Evolutionary conservation across 768 basidiomycete species (phyloP).

Genomic region (Russula lepida): DNA sequence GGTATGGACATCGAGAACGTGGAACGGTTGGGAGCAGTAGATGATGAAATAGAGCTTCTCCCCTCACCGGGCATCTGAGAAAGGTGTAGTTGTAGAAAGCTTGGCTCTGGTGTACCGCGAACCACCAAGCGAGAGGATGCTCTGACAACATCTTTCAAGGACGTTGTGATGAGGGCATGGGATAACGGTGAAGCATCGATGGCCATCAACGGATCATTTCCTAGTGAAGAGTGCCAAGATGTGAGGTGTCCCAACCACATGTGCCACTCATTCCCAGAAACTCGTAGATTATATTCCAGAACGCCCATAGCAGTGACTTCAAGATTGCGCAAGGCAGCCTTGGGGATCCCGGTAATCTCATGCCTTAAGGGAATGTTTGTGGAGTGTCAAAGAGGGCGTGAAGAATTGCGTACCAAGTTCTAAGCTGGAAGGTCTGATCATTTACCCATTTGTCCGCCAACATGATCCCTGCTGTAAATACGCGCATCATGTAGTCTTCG

Average conservation of each 20-base stretch:
- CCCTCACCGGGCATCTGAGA: constrained; percentile 4
- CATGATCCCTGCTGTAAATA: constrained; percentile 31
- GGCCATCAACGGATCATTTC: constrained; percentile 7
- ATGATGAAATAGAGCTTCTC: neutral
- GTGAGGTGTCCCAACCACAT: constrained; percentile 20
- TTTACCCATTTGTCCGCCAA: constrained; percentile 31
- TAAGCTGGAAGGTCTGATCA: constrained; percentile 27
- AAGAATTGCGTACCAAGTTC: constrained; percentile 25
- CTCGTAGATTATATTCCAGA: constrained; percentile 16
- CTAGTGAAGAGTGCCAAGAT: constrained; percentile 17
- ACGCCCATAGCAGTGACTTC: constrained; percentile 17
- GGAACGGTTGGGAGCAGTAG: neutral
- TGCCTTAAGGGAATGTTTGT: constrained; percentile 8
- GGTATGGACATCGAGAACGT: neutral
- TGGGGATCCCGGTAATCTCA: constrained; percentile 17
- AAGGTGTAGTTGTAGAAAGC: constrained; percentile 11
- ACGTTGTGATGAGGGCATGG: constrained; percentile 13
- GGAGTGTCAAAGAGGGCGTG: neutral
- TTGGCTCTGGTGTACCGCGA: constrained; percentile 13
- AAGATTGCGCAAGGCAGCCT: constrained; percentile 13
- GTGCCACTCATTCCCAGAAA: constrained; percentile 18
- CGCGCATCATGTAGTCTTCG: constrained; percentile 31
- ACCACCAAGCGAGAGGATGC: constrained; percentile 5
- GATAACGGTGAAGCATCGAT: constrained; percentile 10
- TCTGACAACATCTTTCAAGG: constrained; percentile 14